phyloP scores from a whole-genome alignment of 345 rosid genomes.

The Jatropha curcas region DNA sequence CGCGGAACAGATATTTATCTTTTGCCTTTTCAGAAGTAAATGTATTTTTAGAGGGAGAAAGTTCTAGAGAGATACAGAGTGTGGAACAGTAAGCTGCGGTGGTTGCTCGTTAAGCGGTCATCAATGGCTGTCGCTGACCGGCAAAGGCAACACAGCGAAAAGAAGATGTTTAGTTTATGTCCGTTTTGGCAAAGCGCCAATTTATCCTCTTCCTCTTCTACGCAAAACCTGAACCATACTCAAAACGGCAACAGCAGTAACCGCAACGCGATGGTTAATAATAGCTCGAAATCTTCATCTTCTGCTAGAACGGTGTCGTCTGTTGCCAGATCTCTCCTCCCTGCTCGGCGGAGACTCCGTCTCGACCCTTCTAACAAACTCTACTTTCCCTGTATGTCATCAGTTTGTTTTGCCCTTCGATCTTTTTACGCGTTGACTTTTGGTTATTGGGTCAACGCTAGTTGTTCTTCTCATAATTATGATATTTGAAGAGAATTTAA shows the following conservation, averaged over 20 bases:
- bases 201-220: slow-evolving; percentile 60
- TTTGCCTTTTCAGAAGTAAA: too few relatives aligned
- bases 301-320: slow-evolving; percentile 58
- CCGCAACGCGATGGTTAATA: slow-evolving; percentile 31
- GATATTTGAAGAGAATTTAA: background rate
- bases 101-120: too few relatives aligned
- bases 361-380: slow-evolving; percentile 80
- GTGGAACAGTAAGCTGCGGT: too few relatives aligned
- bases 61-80: too few relatives aligned
- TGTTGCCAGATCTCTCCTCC: slow-evolving; percentile 84
- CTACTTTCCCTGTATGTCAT: slow-evolving; percentile 73
- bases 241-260: slow-evolving; percentile 27
- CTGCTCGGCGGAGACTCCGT: slow-evolving; percentile 84
- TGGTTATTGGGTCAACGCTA: slow-evolving; percentile 13
- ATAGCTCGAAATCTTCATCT: slow-evolving; percentile 34
- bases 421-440: slow-evolving; percentile 36
- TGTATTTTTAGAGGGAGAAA: background rate
- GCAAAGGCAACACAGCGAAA: slow-evolving; percentile 39
- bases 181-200: slow-evolving; percentile 69
- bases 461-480: background rate
- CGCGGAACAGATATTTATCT: background rate
- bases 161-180: slow-evolving; percentile 62
- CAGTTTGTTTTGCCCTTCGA: background rate
- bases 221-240: slow-evolving; percentile 45
- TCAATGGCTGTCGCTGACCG: slow-evolving; percentile 62